Conservation (phyloP, 1,284 basidiomycete species). For the Ganoderma resinaceum region DNA sequence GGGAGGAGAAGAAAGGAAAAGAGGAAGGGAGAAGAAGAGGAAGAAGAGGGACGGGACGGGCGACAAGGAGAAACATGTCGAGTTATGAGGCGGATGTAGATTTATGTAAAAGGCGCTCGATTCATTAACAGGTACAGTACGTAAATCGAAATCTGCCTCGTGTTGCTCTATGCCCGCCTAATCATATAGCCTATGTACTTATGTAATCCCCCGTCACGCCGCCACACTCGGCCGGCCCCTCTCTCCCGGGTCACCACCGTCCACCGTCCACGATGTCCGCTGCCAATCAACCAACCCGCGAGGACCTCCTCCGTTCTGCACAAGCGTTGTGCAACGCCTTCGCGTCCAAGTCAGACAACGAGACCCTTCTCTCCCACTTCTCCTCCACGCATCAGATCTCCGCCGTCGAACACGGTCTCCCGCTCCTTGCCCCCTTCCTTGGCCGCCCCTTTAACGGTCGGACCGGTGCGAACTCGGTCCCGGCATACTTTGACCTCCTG, state of each 20-base stretch:
- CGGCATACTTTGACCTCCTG: constrained; percentile 58
- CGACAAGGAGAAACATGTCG: constrained; percentile 3
- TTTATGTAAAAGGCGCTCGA: constrained; percentile 18
- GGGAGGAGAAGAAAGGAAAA: constrained; percentile 5
- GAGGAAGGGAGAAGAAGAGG: constrained; percentile 18
- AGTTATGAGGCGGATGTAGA: background rate
- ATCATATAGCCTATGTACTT: background rate
- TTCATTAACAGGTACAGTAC: constrained; percentile 26
- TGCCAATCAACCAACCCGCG: constrained; percentile 24
- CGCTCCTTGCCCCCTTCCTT: constrained; percentile 62
- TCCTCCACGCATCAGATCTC: constrained; percentile 52
- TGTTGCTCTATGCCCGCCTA: background rate
- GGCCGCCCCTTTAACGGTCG: constrained; percentile 56
- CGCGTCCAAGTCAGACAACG: constrained; percentile 49
- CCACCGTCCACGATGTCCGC: background rate
- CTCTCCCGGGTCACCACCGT: too few relatives aligned
- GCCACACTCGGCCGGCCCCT: background rate
- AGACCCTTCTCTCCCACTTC: constrained; percentile 57
- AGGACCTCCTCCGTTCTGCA: constrained; percentile 52
- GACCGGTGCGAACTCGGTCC: constrained; percentile 44
- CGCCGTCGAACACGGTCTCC: constrained; percentile 65
- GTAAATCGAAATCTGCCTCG: constrained; percentile 29
- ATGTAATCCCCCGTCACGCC: background rate
- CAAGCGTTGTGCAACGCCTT: constrained; percentile 61
- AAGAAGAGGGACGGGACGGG: constrained; percentile 11